A percentile compares a stretch with the other conserved stretches of the same genome.
These are phyloP conservation scores for Zhuliangozyma blackwelliae DNA, from an alignment of 1,139 yeast genomes.

Conservation along the genomic window DNA sequence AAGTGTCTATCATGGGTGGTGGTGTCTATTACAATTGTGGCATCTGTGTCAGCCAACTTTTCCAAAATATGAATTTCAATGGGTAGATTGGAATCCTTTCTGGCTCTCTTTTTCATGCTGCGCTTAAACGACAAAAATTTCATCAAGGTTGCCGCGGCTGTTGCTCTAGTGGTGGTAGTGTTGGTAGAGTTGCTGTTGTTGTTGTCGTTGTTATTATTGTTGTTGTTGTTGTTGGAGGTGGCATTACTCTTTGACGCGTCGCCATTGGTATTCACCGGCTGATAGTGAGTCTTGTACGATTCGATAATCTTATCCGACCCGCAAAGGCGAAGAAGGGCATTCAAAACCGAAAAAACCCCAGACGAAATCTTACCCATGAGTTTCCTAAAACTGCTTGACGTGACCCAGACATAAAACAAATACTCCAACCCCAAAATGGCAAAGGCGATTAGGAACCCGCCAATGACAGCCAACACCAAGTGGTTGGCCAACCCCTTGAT, in stretches of 20 bases:
- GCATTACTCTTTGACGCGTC: neutral
- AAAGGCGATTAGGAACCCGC: conserved; percentile 60
- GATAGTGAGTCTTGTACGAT: neutral
- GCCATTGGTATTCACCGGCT: conserved; percentile 1
- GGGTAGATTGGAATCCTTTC: conserved; percentile 54
- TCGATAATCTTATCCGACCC: conserved; percentile 11
- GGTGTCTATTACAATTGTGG: neutral
- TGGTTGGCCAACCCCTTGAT: conserved; percentile 69
- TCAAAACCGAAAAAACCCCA: neutral
- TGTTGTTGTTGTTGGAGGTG: conserved; percentile 3
- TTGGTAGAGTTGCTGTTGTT: conserved; percentile 2
- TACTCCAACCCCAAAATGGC: conserved; percentile 59
- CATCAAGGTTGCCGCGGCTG: conserved; percentile 3
- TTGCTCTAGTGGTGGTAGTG: conserved; percentile 2
- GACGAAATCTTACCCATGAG: conserved; percentile 11
- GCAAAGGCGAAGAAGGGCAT: conserved; percentile 8
- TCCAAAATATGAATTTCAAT: conserved; percentile 10
- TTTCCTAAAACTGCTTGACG: conserved; percentile 28
- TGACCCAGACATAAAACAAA: conserved; percentile 47
- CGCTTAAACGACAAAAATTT: conserved; percentile 9
- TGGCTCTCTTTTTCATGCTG: conserved; percentile 33
- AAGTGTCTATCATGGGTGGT: no score
- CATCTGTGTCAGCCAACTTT: conserved; percentile 6
- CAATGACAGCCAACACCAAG: conserved; percentile 61
- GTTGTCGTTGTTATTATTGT: conserved; percentile 2